phyloP scores from a whole-genome alignment of 257 asterid genomes.

The Orobanche coerulescens region DNA sequence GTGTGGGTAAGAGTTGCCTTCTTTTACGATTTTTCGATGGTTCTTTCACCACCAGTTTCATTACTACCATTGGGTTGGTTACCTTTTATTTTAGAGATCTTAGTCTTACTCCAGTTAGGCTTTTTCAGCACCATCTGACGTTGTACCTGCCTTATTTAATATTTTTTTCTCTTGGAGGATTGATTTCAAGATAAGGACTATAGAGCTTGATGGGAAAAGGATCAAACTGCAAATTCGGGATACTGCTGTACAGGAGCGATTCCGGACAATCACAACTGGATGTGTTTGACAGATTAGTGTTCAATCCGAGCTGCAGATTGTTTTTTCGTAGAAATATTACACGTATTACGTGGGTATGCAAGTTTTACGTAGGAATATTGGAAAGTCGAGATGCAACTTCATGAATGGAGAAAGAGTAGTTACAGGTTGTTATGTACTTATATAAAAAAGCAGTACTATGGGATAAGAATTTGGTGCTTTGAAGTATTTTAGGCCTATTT shows the following conservation, averaged over 20 bases:
- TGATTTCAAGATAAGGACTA: constrained; percentile 59
- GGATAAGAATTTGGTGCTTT: neutral
- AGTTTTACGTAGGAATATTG: neutral
- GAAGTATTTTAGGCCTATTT: neutral
- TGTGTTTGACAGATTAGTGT: constrained; percentile 10
- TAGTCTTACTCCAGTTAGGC: neutral
- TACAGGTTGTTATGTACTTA: neutral
- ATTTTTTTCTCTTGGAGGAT: constrained; percentile 30
- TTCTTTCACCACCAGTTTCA: constrained; percentile 95
- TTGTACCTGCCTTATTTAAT: constrained; percentile 6
- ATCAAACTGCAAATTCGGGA: constrained; percentile 62
- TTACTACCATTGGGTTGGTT: constrained; percentile 65
- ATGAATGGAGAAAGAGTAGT: neutral
- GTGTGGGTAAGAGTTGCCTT: constrained; percentile 96
- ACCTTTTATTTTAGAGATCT: neutral
- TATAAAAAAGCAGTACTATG: too few relatives aligned
- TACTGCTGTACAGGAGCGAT: constrained; percentile 62
- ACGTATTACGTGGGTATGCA: neutral
- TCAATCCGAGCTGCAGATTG: neutral
- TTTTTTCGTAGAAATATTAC: neutral
- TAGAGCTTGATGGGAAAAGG: constrained; percentile 56
- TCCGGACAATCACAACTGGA: constrained; percentile 59
- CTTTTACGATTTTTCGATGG: constrained; percentile 95
- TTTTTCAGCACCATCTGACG: neutral
- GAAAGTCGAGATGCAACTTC: neutral